These are phyloP conservation scores for Oxytropis ochrocephala DNA, from an alignment of 306 rosid species.

Conservation along the genomic window DNA sequence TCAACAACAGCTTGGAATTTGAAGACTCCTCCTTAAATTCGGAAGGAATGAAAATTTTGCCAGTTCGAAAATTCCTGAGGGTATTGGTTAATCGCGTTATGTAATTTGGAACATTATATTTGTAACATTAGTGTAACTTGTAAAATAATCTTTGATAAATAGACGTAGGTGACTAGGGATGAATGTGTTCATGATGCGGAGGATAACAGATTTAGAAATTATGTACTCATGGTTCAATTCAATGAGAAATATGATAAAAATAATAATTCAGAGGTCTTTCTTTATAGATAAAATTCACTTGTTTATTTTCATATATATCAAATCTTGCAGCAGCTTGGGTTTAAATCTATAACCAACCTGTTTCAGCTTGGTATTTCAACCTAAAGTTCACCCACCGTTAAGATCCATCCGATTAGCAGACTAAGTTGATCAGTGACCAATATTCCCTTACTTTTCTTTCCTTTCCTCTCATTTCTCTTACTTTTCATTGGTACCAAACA, in stretches of 20 bases:
- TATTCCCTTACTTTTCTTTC: no score
- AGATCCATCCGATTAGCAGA: no score
- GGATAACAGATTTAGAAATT: slow-evolving; percentile 16
- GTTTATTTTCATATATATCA: neutral
- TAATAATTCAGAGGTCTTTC: no score
- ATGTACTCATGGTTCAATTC: neutral
- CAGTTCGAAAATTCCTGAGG: neutral
- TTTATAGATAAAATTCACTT: neutral
- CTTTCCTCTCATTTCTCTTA: no score
- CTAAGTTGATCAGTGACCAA: no score
- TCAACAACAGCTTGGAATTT: neutral
- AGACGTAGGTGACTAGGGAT: slow-evolving; percentile 1
- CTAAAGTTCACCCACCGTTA: no score
- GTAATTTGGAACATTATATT: neutral
- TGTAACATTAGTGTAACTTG: slow-evolving; percentile 18
- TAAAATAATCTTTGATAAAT: slow-evolving; percentile 6
- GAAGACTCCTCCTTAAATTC: slow-evolving; percentile 3
- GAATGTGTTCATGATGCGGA: slow-evolving; percentile 1
- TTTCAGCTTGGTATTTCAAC: no score
- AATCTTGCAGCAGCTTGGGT: neutral
- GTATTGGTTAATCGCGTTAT: neutral
- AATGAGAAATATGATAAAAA: slow-evolving; percentile 8
- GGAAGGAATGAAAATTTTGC: slow-evolving; percentile 6
- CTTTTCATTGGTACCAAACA: no score
- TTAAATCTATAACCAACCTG: no score